Evolutionary conservation across 805 yeast genomes (phyloP).

Genomic region (Pichia cephalocereana): DNA sequence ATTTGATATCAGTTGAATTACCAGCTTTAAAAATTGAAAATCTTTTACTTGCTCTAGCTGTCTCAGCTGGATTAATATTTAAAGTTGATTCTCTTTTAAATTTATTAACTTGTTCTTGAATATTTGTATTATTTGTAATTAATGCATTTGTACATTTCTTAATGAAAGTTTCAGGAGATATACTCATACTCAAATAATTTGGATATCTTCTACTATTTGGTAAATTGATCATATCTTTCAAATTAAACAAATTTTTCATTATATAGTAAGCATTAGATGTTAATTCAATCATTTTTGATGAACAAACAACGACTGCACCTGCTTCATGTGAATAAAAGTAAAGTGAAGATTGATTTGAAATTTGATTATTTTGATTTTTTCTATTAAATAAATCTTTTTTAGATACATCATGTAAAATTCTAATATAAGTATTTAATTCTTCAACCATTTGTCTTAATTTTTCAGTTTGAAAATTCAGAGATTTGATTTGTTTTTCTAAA

Average conservation of each 20-base stretch:
- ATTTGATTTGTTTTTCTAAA: conserved; percentile 35
- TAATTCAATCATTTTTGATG: conserved; percentile 42
- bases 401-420: conserved; percentile 39
- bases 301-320: conserved; percentile 29
- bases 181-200: conserved; percentile 47
- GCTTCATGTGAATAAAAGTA: conserved; percentile 63
- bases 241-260: conserved; percentile 33
- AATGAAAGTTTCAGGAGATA: conserved; percentile 54
- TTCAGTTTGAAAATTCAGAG: conserved; percentile 37
- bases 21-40: conserved; percentile 45
- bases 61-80: too few relatives aligned
- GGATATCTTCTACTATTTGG: conserved; percentile 55
- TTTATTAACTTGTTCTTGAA: conserved; percentile 20
- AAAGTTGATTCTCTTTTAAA: conserved; percentile 1
- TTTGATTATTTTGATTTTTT: too few relatives aligned
- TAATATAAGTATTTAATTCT: conserved; percentile 56
- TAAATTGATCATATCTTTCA: conserved; percentile 60
- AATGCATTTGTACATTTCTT: conserved; percentile 53
- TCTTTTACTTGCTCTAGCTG: conserved; percentile 25
- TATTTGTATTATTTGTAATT: conserved; percentile 30
- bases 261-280: conserved; percentile 40
- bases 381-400: conserved; percentile 9
- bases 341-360: neutral
- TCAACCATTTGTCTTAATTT: conserved; percentile 48
- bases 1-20: conserved; percentile 36